phyloP scores from a whole-genome alignment of 2,329 filamentous ascomycete genomes.

The Fusarium cyanostomum region DNA sequence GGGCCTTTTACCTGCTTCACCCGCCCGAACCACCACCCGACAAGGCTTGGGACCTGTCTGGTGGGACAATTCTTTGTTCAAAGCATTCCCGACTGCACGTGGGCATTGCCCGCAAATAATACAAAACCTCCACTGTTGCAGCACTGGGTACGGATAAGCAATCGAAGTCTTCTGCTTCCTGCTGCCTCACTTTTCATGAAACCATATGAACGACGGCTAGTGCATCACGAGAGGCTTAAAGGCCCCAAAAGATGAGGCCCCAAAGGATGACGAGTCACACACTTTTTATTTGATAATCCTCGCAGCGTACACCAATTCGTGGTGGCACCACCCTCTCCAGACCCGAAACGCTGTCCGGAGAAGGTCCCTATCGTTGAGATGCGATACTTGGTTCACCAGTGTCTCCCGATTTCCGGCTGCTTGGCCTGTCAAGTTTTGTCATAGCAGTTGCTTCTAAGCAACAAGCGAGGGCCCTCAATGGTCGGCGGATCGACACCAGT shows the following conservation, averaged over 20 bases:
- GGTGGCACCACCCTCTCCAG: neutral
- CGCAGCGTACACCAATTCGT: neutral
- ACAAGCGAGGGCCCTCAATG: neutral
- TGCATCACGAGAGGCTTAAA: too few relatives aligned
- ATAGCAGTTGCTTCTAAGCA: neutral
- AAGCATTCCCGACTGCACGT: neutral
- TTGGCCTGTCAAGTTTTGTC: neutral
- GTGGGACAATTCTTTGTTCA: neutral
- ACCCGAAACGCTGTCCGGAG: neutral
- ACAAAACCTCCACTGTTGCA: neutral
- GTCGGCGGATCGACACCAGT: neutral
- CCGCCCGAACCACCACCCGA: neutral
- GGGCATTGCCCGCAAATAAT: neutral
- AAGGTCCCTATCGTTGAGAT: neutral
- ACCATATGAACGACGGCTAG: too few relatives aligned
- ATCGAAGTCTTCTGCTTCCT: neutral
- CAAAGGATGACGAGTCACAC: too few relatives aligned
- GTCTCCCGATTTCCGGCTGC: too few relatives aligned
- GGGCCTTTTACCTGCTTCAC: too few relatives aligned
- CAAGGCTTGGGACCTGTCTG: neutral
- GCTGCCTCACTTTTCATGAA: neutral
- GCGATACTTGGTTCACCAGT: neutral
- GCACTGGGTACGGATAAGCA: too few relatives aligned
- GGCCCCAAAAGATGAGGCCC: too few relatives aligned
- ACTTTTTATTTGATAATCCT: neutral